phyloP scores from a whole-genome alignment of 139 green algal genomes.

The Chlorella sp. region DNA sequence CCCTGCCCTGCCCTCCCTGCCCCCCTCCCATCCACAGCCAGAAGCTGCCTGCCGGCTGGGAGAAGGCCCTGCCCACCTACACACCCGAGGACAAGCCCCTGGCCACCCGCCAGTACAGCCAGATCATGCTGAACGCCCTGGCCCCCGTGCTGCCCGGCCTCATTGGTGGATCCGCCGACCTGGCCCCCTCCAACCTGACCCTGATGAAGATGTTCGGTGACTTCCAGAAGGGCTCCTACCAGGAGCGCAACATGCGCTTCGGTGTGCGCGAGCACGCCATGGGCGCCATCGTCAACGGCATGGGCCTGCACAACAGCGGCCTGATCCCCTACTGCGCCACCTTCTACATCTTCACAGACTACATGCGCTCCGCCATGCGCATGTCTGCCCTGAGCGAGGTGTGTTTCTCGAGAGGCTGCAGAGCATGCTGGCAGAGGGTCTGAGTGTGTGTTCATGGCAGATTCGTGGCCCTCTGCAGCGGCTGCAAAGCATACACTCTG shows the following conservation, averaged over 20 bases:
- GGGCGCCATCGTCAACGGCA: constrained; percentile 95
- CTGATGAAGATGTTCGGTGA: constrained; percentile 97
- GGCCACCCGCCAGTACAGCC: constrained; percentile 92
- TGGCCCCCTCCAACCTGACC: constrained; percentile 98
- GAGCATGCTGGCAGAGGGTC: too few relatives aligned
- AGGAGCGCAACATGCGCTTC: constrained; percentile 95
- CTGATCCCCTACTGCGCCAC: constrained; percentile 97
- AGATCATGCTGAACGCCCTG: constrained; percentile 96
- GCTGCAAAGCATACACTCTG: too few relatives aligned
- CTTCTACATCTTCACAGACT: constrained; percentile 99
- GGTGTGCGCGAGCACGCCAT: constrained; percentile 98
- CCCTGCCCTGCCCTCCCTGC: too few relatives aligned
- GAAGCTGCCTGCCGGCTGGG: constrained; percentile 51
- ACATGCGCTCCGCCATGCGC: constrained; percentile 96
- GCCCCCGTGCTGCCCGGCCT: constrained; percentile 85
- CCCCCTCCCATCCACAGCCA: too few relatives aligned
- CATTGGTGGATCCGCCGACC: constrained; percentile 92
- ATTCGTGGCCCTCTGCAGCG: too few relatives aligned
- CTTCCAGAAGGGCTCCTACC: constrained; percentile 94
- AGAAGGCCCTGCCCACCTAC: constrained; percentile 79
- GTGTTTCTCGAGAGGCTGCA: too few relatives aligned
- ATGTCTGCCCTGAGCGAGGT: constrained; percentile 90
- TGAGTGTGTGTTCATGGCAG: too few relatives aligned
- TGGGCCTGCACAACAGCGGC: constrained; percentile 82
- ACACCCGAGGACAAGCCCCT: constrained; percentile 90